phyloP scores from a whole-genome alignment of 2,329 filamentous ascomycete genomes.

The Talaromyces atroroseus region DNA sequence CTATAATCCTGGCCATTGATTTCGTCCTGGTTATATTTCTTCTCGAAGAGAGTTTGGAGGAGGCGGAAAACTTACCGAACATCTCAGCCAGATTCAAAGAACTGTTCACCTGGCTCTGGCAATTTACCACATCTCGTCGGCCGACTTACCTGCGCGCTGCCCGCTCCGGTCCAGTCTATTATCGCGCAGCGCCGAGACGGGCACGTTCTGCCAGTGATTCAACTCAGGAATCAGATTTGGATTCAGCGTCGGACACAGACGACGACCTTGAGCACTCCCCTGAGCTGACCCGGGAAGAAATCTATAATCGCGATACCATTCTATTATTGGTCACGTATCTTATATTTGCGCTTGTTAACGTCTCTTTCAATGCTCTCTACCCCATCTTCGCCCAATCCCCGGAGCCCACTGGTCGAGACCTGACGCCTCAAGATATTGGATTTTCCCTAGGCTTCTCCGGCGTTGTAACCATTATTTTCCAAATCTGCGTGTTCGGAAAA shows the following conservation, averaged over 20 bases:
- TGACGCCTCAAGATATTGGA: slow-evolving; percentile 76
- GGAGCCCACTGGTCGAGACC: slow-evolving; percentile 67
- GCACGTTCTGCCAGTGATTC: slow-evolving; percentile 15
- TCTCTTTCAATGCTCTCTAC: slow-evolving; percentile 91
- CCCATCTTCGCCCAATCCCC: slow-evolving; percentile 80
- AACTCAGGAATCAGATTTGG: slow-evolving; percentile 39
- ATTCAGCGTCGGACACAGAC: slow-evolving; percentile 40
- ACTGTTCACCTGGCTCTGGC: slow-evolving; percentile 64
- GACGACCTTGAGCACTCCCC: slow-evolving; percentile 32
- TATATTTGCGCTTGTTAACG: slow-evolving; percentile 89
- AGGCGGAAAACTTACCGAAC: slow-evolving; percentile 56
- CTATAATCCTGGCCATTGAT: slow-evolving; percentile 64
- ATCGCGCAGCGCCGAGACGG: not conserved
- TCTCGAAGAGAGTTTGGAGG: slow-evolving; percentile 79
- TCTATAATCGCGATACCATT: slow-evolving; percentile 76
- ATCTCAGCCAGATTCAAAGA: slow-evolving; percentile 54
- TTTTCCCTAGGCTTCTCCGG: slow-evolving; percentile 80
- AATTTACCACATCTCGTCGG: slow-evolving; percentile 55
- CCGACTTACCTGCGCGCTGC: slow-evolving; percentile 54
- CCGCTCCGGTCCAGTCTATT: slow-evolving; percentile 22
- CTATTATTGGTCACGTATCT: slow-evolving; percentile 79
- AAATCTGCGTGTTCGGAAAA: slow-evolving; percentile 75
- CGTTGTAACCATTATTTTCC: slow-evolving; percentile 79
- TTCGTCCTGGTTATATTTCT: slow-evolving; percentile 71
- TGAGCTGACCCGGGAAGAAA: slow-evolving; percentile 50